Conservation (phyloP, 179 eudicot species). For the Gypsophila paniculata region DNA sequence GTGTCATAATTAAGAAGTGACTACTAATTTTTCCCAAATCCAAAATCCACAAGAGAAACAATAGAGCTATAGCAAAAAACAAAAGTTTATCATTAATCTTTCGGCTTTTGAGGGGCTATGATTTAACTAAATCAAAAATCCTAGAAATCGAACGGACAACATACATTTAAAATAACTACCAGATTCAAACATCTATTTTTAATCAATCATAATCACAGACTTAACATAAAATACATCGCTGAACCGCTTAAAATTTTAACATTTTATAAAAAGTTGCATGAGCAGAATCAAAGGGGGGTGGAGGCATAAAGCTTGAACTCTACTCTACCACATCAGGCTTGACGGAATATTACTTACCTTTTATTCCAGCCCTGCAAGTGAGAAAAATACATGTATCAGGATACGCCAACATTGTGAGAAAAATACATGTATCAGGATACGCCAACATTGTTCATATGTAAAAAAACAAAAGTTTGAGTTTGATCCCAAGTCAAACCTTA, state of each 20-base stretch:
- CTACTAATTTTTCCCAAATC: too few species aligned
- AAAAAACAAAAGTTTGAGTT: neutral
- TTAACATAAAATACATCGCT: neutral
- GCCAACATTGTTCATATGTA: neutral
- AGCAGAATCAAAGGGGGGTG: neutral
- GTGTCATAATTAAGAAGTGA: neutral
- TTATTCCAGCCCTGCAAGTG: slow-evolving; percentile 96
- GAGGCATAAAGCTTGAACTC: slow-evolving; percentile 17
- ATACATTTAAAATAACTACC: neutral
- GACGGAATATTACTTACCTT: slow-evolving; percentile 52
- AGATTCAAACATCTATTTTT: neutral
- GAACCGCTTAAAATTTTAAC: neutral
- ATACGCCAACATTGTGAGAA: neutral
- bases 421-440: neutral
- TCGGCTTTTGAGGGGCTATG: too few species aligned
- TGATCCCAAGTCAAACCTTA: slow-evolving; percentile 8
- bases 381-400: slow-evolving; percentile 9
- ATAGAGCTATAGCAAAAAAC: too few species aligned
- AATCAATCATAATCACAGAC: neutral
- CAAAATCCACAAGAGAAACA: too few species aligned
- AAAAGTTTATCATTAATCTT: too few species aligned
- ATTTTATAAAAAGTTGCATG: neutral
- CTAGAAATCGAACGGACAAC: neutral
- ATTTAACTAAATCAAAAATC: too few species aligned
- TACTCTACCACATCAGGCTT: slow-evolving; percentile 7